Conservation (phyloP, 2,329 filamentous ascomycete species). For the Fusarium begoniae region DNA sequence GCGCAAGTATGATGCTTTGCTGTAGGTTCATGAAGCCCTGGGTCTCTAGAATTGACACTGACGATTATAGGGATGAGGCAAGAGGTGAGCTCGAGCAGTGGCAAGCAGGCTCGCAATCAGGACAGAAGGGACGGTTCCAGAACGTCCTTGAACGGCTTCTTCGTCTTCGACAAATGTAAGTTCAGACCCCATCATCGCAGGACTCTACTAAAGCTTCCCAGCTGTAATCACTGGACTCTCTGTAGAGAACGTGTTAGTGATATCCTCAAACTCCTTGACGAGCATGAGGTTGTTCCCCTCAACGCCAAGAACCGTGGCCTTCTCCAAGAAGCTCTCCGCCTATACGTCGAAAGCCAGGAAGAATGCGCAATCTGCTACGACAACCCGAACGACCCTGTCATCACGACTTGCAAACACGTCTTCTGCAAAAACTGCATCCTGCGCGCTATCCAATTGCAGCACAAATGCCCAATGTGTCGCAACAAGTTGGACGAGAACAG, state of each 20-base stretch:
- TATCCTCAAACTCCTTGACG: conserved; percentile 75
- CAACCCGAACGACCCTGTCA: conserved; percentile 74
- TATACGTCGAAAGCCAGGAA: conserved; percentile 82
- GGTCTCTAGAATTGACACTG: not conserved
- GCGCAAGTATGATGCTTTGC: conserved; percentile 78
- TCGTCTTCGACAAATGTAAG: conserved; percentile 77
- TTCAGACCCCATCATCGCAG: not conserved
- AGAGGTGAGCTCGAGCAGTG: conserved; percentile 74
- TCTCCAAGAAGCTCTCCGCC: conserved; percentile 77
- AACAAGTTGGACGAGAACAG: conserved; percentile 69
- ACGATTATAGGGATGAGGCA: conserved; percentile 68
- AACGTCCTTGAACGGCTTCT: conserved; percentile 83
- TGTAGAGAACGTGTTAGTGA: conserved; percentile 78
- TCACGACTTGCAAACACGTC: conserved; percentile 84
- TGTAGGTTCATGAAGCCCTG: conserved; percentile 56
- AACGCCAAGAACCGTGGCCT: conserved; percentile 77
- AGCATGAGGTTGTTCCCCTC: conserved; percentile 72
- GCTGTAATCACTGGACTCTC: conserved; percentile 88
- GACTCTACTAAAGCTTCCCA: conserved; percentile 37
- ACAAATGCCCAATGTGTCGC: conserved; percentile 87
- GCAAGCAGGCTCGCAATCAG: conserved; percentile 55
- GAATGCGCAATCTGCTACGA: conserved; percentile 87
- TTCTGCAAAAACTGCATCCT: conserved; percentile 81
- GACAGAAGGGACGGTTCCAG: conserved; percentile 69
- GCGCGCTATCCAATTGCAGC: conserved; percentile 76